These are phyloP conservation scores for Podospora comata DNA, from an alignment of 495 filamentous ascomycete species.

Conservation along the genomic window DNA sequence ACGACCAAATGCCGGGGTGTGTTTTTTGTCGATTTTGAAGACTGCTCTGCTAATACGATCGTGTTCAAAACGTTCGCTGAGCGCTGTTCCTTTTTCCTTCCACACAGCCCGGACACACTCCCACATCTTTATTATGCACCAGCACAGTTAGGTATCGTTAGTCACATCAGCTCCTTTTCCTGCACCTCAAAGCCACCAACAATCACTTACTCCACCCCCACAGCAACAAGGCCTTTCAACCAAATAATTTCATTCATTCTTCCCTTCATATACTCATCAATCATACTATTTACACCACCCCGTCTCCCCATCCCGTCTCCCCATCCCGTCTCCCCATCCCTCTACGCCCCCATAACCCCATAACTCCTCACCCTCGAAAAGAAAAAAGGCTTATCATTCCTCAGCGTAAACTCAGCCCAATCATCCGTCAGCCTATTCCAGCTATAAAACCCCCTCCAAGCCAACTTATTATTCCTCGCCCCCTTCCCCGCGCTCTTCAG, in stretches of 20 bases:
- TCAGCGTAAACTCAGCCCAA: slow-evolving; percentile 79
- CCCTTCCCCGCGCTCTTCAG: slow-evolving; percentile 57
- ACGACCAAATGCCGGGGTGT: too few species aligned
- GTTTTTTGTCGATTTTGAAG: too few species aligned
- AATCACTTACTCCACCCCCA: too few species aligned
- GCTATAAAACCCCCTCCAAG: slow-evolving; percentile 89
- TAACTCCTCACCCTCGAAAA: slow-evolving; percentile 84
- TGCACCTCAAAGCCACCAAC: too few species aligned
- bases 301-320: not conserved
- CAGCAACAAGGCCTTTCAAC: not conserved
- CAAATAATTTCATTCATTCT: not conserved
- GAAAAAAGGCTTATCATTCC: slow-evolving; percentile 80
- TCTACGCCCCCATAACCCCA: slow-evolving; percentile 38
- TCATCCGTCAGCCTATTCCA: slow-evolving; percentile 88
- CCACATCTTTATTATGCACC: not conserved
- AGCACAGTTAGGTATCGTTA: not conserved
- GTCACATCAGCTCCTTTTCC: too few species aligned
- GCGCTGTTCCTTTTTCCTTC: not conserved
- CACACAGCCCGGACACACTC: not conserved
- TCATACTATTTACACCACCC: not conserved
- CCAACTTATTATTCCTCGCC: slow-evolving; percentile 73
- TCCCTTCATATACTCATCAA: slow-evolving; percentile 3
- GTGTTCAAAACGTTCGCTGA: not conserved
- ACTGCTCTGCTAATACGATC: not conserved
- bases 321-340: not conserved